Conservation (phyloP, 768 basidiomycete genomes). For the Scleroderma citrinum region DNA sequence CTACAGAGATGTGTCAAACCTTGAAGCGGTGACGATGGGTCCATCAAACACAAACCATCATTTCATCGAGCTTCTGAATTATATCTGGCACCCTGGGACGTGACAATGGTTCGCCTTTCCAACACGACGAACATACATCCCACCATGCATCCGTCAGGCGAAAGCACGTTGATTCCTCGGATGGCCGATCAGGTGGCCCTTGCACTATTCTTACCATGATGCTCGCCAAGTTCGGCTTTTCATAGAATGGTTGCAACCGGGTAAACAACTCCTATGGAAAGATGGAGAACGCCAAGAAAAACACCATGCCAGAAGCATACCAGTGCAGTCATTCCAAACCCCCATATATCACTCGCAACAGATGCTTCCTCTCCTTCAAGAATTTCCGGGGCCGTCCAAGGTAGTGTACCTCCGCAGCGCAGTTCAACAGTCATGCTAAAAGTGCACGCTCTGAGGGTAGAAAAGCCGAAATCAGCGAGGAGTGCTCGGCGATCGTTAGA, state of each 20-base stretch:
- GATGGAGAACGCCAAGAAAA: too few species aligned
- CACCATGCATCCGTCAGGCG: not conserved
- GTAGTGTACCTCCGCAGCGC: not conserved
- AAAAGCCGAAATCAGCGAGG: not conserved
- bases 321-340: not conserved
- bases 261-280: not conserved
- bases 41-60: not conserved
- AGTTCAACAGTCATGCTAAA: not conserved
- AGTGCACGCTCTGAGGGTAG: not conserved
- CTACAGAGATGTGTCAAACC: too few species aligned
- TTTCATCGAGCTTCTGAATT: not conserved
- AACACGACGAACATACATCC: not conserved
- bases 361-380: not conserved
- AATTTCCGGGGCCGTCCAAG: not conserved
- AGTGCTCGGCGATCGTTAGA: not conserved
- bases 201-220: not conserved
- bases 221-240: not conserved
- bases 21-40: too few species aligned
- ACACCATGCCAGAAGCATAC: not conserved
- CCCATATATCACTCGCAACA: not conserved
- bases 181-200: not conserved
- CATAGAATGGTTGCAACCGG: not conserved
- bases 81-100: conserved; percentile 3
- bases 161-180: not conserved
- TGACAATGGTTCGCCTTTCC: not conserved